Evolutionary conservation across 73 alveolate genomes (phyloP).

Genomic region (Paramecium sonneborni): DNA sequence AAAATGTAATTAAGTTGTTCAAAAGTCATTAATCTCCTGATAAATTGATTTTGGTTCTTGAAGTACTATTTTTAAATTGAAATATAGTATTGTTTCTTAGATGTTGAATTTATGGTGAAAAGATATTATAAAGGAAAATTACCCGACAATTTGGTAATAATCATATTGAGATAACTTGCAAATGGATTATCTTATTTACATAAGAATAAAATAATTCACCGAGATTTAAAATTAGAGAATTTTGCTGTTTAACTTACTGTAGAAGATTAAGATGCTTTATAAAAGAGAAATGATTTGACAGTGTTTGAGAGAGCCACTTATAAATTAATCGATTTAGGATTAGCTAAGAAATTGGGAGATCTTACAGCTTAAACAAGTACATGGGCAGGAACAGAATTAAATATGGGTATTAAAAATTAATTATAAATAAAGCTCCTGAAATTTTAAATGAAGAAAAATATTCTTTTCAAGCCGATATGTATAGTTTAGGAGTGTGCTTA

Average conservation of each 20-base stretch:
- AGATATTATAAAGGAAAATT: background rate
- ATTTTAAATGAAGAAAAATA: background rate
- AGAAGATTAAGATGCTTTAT: background rate
- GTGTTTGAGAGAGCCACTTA: background rate
- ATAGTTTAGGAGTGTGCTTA: constrained; percentile 29
- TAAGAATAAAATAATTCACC: background rate
- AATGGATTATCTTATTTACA: constrained; percentile 10
- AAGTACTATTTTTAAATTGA: background rate
- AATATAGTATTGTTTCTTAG: background rate
- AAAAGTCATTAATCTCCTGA: background rate
- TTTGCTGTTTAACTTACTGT: background rate
- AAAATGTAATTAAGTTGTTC: constrained; percentile 1
- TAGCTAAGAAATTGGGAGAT: background rate
- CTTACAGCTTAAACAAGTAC: background rate
- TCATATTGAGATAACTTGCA: background rate
- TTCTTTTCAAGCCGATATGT: constrained; percentile 1
- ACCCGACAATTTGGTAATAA: background rate
- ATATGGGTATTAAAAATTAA: background rate
- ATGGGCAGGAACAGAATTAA: background rate
- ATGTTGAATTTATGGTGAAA: background rate
- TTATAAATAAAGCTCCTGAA: background rate
- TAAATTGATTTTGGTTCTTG: background rate
- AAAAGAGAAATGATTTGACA: background rate
- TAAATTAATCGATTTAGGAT: background rate
- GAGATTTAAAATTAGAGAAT: constrained; percentile 24